Conservation (phyloP, 352 stramenopile genomes). For the Phytopythium delawarense region DNA sequence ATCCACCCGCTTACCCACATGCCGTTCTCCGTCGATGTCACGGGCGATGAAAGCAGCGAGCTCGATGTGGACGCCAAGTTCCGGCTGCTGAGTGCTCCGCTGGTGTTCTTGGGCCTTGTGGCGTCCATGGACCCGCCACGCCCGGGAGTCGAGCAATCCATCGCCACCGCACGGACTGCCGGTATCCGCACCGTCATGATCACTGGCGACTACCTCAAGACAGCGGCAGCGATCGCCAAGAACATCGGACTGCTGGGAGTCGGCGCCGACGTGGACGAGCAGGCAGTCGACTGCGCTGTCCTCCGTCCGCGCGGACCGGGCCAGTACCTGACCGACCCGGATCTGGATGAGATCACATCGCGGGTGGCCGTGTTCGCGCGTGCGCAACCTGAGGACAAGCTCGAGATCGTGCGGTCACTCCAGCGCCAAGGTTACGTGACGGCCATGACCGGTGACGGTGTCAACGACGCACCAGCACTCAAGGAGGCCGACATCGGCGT, state of each 20-base stretch:
- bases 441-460: constrained; percentile 94
- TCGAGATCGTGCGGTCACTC: constrained; percentile 87
- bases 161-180: constrained; percentile 35
- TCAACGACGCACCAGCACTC: constrained; percentile 94
- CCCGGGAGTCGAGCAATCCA: constrained; percentile 53
- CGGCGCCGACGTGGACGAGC: constrained; percentile 34
- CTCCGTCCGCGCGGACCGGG: constrained; percentile 15
- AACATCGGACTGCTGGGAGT: constrained; percentile 89
- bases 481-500: constrained; percentile 91
- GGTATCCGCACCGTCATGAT: constrained; percentile 90
- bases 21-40: constrained; percentile 34
- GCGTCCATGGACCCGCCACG: constrained; percentile 88
- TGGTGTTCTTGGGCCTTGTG: constrained; percentile 92
- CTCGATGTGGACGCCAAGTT: constrained; percentile 69
- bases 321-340: constrained; percentile 31
- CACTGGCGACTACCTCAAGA: constrained; percentile 95
- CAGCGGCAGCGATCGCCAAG: constrained; percentile 90
- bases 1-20: constrained; percentile 62
- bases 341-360: constrained; percentile 69
- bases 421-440: constrained; percentile 67
- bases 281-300: constrained; percentile 46
- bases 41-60: constrained; percentile 9
- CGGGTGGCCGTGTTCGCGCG: constrained; percentile 81
- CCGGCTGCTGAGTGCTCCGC: constrained; percentile 44
- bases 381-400: constrained; percentile 85